Base-by-base conservation (phyloP, 192 early-diverging fungal genomes). In the Dissophora ornata region DNA sequence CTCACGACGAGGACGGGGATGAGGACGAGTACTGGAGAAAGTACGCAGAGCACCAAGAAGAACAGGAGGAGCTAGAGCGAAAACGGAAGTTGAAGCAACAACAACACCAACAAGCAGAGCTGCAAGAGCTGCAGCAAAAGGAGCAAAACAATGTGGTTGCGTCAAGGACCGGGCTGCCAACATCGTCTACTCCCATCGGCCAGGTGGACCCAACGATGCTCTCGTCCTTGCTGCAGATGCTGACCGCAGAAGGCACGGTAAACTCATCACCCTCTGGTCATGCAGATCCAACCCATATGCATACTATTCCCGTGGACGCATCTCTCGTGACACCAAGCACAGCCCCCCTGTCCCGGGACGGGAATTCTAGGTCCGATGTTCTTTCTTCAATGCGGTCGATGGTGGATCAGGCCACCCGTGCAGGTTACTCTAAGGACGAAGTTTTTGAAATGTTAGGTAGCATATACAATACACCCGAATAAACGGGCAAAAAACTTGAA, bases 21-120 rank as follows among this genome's bases (percentile, higher is more conserved):
- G 71, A 77, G 21, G 71, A 77, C 9, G 49, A 42, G 8, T 77
- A 77, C 52, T 77, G 71, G 71, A 59, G 30, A 53, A 77, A 67
- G 57, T 77, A 77, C 24, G 45, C 50, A 2, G 57, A 67, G 24
- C 71, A 62, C 11, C 63, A 77, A 30, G 50, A 67, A 29, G 22
- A 77, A 40, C 57, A 77, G 28, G 62, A 66, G 16, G 42, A 42
- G 0, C 11, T 19, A 0, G 71, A 74, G 29, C 55, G 58, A 26
- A 77, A 77, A 44, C 57, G 44, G 28, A 56, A 54, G n/a, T 33
- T 62, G 28, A 53, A 57, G 24, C 52, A 57, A 28, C 53, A 46
- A 29, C 58, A 59, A 32, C 26, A 56, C 25, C 42, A 55, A 55
- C 44, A 51, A 34, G 22, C 53, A 54, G 25, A 52, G n/a, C 38